Evolutionary conservation across 2,329 filamentous ascomycete genomes (phyloP), one percentile per base, ranked within the genome.

Genomic region (Penicillium palitans): DNA sequence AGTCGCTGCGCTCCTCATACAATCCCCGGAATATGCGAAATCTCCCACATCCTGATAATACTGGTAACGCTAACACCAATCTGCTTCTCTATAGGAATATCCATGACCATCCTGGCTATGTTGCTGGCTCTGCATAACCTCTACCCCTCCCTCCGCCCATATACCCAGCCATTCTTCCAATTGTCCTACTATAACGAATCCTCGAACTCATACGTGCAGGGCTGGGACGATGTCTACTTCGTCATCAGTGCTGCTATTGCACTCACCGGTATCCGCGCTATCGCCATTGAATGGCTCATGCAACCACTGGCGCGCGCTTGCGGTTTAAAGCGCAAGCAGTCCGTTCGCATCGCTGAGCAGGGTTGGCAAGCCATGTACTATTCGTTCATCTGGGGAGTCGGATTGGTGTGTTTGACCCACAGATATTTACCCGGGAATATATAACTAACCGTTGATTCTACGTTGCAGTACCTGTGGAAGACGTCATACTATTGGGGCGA

Each of bases 361-460:
- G 91, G 88, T 47, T 98, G 93, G 91, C 81, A 96, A 71, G 79
- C 96, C 57, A 76, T 95, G 45, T 98, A 97, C 78, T 93, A 93
- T 75, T 79, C 79, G 46, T 79, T 88, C 55, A 93, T 93, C 72
- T 98, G 91, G 90, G 82, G 86, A 13, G 79, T 93, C 61, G 95
- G 95, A 66, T 83, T 96, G 81, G 90, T 96, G 81, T 68, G 87
- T 74, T 44, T 44, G 8, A 8, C 44, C 44, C 17, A 24, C 56
- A 55, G 41, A 55, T 54, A 13, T 24, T 39, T 42, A 50, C 42
- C 51, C 25, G 41, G 50, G 41, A 29, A 31, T 24, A 27, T 19
- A 46, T 31, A 19, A 42, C 61, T 66, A 37, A 60, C 59, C 42
- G 42, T 25, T 52, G 46, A 33, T 42, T 37, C 33, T 24, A 25